phyloP scores from a whole-genome alignment of 306 rosid species.

The Citrullus amarus region DNA sequence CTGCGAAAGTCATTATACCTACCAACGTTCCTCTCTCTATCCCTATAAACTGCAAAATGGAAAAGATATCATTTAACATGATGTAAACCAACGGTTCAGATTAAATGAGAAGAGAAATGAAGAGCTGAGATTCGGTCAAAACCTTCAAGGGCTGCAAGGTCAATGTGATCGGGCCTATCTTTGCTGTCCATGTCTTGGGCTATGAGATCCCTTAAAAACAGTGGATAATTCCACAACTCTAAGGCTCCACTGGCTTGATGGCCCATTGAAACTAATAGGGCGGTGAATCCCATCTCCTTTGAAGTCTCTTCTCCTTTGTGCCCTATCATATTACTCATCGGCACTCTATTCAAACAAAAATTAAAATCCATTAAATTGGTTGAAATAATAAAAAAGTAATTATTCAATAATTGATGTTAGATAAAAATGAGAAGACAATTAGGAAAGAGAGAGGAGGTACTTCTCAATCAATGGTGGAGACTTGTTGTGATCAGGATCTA shows the following conservation, averaged over 20 bases:
- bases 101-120: neutral
- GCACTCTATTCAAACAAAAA: neutral
- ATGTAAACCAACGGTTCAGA: neutral
- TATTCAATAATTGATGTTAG: too few relatives aligned
- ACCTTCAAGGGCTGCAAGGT: neutral
- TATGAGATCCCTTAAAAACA: neutral
- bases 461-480: slow-evolving; percentile 34
- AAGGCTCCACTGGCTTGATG: slow-evolving; percentile 3
- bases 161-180: neutral
- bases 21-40: slow-evolving; percentile 61
- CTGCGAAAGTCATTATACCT: slow-evolving; percentile 59
- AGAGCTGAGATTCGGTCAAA: neutral
- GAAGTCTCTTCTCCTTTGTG: neutral
- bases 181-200: neutral
- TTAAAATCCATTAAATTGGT: neutral
- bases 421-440: neutral
- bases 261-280: neutral
- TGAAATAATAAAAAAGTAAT: neutral
- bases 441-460: slow-evolving; percentile 7
- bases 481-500: slow-evolving; percentile 17
- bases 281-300: neutral
- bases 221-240: neutral
- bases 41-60: slow-evolving; percentile 38
- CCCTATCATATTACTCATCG: neutral
- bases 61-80: too few relatives aligned